Base-by-base conservation (phyloP, 75 land plant genomes). In the Chamaecyparis obtusa region DNA sequence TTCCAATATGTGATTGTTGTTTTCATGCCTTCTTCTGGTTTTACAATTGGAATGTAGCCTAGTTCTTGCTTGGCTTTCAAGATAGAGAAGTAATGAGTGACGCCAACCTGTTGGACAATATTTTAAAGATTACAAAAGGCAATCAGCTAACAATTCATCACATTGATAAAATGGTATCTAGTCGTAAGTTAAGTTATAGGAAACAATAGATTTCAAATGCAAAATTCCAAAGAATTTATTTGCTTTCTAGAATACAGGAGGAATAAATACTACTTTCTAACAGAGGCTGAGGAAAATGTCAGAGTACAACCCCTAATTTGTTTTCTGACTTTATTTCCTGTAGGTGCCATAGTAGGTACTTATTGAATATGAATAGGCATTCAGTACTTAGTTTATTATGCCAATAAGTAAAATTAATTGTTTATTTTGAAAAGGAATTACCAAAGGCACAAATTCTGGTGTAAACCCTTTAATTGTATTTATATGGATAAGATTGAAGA, bases 41-140 rank as follows among this genome's bases (percentile, higher is more conserved):
- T 94, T 27, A 96, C 93, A 71, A 93, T 88, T 8, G 99, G 98
- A 71, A 89, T 90, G 87, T 96, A 98, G 13, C 99, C 99, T 41
- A 98, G 91, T 86, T 96, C 95, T 57, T 94, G 89, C 87, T 90
- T 94, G 46, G 98, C 98, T 88, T 96, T 96, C 44, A 97, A 91
- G 33, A 86, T 90, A 19, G 99, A 95, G 93, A 95, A 98, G 90
- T 96, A 93, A 87, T 96, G 96, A 19, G 98, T 98, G 27, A 96
- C 91, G 13, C 99, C 99, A 35, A 96, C 93, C 99, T 97, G 94
- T 80, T 54, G 84, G 32, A 71, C 72, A 84, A 84, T 35, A 84
- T 32, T 55, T 80, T 9, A n/a, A 3, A 81, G 48, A 81, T 44
- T 46, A 78, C 9, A n/a, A 33, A 46, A 46, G 46, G 3, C n/a